These are phyloP conservation scores for Dryas integrifolia DNA, from an alignment of 331 rosid genomes.

Conservation along the genomic window DNA sequence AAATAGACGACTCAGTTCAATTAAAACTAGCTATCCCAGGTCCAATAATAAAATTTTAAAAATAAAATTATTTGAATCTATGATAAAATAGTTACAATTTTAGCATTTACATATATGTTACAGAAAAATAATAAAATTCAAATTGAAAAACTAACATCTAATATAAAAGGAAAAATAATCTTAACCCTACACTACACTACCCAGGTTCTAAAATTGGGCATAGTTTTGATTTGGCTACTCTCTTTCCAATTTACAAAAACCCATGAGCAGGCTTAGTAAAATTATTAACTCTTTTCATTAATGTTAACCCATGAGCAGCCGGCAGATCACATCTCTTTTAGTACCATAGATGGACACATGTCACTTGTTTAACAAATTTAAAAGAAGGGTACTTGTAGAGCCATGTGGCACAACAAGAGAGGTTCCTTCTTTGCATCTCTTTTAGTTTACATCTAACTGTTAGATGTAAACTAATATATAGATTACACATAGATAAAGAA, in stretches of 20 bases:
- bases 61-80: background rate
- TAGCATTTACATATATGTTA: background rate
- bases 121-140: background rate
- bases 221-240: background rate
- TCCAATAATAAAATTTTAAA: background rate
- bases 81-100: background rate
- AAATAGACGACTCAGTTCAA: conserved; percentile 8
- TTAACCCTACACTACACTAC: background rate
- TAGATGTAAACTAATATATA: background rate
- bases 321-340: background rate
- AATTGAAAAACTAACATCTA: background rate
- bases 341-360: background rate
- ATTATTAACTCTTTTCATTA: background rate
- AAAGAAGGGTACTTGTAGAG: background rate
- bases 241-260: background rate
- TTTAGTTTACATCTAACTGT: background rate
- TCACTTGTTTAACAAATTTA: background rate
- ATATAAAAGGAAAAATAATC: background rate
- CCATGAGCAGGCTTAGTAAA: background rate
- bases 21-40: background rate
- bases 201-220: background rate
- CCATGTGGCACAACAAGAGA: background rate
- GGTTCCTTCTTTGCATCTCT: background rate
- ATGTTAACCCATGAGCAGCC: background rate
- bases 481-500: background rate